Base-by-base conservation (phyloP, 2,329 filamentous ascomycete species). In the Fusarium robinianum region DNA sequence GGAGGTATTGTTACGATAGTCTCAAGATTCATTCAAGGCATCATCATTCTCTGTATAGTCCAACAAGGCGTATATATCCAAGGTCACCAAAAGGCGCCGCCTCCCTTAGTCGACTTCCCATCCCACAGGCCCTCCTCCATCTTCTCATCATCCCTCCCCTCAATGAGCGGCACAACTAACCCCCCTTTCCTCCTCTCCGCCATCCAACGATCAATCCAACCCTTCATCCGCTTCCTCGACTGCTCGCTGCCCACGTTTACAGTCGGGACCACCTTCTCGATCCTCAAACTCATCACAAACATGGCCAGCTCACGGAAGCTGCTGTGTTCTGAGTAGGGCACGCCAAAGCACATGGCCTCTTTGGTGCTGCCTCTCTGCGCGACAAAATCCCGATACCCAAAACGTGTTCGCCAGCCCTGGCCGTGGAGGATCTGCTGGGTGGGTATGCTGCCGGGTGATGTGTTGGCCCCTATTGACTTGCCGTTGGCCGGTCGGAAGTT, bases 241-340 rank as follows among this genome's bases (percentile, higher is more conserved):
- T 70, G 66, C 46, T 83, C 81, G 60, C 76, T 83, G 2, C 81
- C 81, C 1, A 85, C 79, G 44, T 99, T 97, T 4, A 99, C 94
- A 0, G 94, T 99, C 0, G 94, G 94, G 11, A 99, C 86, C 6
- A 99, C 81, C 68, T 85, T 88, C 53, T 92, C 90, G 54, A 99
- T 95, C 43, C 88, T 75, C 66, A 99, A 66, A 14, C 85, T 81
- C 76, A 94, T 94, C 57, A 92, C 81, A 64, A 99, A 99, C 79
- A 97, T 85, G 1, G 90, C 92, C 63, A 99, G 69, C 73, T 99
- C 94, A 26, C 92, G 79, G 64, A 99, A 99, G 50, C 88, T 95
- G 66, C 88, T 94, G 67, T 99, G 94, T 71, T 99, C 94, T 37
- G 86, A 91, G 65, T 99, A 99, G 3, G 94, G 94, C 3, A 97